Percentiles rank a stretch among this genome's conserved stretches.
phyloP scores from a whole-genome alignment of 129 eudicot species.

The Apium graveolens region DNA sequence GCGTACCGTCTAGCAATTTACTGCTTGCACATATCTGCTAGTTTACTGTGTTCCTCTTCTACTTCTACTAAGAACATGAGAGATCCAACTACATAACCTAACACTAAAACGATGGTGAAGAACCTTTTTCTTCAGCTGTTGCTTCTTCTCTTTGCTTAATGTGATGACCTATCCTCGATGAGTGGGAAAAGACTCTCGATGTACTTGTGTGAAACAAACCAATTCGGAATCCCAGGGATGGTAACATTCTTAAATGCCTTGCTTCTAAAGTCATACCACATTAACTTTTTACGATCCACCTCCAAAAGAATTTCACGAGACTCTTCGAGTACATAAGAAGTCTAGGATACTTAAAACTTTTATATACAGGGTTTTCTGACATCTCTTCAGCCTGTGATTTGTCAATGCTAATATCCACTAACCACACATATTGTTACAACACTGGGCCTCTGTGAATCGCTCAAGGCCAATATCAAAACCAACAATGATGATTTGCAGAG shows the following conservation, averaged over 20 bases:
- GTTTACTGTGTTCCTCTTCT: too few relatives aligned
- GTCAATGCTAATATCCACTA: neutral
- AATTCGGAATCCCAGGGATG: neutral
- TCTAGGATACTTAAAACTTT: neutral
- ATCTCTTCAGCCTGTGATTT: neutral
- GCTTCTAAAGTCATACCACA: neutral
- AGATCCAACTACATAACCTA: too few relatives aligned
- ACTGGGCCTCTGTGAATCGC: too few relatives aligned
- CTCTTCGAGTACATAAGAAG: neutral
- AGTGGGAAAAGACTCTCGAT: neutral
- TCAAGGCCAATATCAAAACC: neutral
- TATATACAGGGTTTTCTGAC: neutral
- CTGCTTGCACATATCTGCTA: too few relatives aligned
- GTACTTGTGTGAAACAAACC: neutral
- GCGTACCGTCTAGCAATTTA: too few relatives aligned
- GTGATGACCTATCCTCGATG: too few relatives aligned
- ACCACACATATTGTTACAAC: neutral
- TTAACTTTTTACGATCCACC: neutral
- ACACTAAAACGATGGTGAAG: too few relatives aligned
- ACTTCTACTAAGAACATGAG: too few relatives aligned
- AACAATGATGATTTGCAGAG: neutral
- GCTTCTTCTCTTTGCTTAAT: too few relatives aligned
- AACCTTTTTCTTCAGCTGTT: too few relatives aligned
- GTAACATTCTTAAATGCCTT: neutral
- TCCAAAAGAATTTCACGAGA: neutral